Evolutionary conservation across 352 stramenopile genomes (phyloP).

Genomic region (Pythium plurisporium): DNA sequence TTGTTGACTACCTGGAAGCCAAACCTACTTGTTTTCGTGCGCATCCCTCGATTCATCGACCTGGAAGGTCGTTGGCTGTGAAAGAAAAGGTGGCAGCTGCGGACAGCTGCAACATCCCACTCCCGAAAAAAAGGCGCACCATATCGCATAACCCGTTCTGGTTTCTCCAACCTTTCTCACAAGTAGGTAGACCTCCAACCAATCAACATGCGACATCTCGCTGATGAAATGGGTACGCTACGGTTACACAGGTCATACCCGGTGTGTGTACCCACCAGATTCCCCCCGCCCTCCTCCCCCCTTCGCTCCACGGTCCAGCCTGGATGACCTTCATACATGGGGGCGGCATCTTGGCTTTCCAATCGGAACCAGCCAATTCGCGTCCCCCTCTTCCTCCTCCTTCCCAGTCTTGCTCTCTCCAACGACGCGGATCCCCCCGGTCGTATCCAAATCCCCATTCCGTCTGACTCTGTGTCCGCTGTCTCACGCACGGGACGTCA

Average conservation of each 20-base stretch:
- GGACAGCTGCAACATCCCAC: conserved; percentile 16
- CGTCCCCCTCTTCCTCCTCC: not conserved
- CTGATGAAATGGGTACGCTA: conserved; percentile 17
- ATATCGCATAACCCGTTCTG: not conserved
- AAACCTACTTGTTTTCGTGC: not conserved
- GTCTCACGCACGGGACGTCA: no score
- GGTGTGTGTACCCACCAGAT: conserved; percentile 20
- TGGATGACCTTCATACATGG: no score
- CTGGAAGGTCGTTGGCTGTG: conserved; percentile 17
- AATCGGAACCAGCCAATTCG: not conserved
- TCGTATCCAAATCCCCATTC: no score
- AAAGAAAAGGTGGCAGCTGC: conserved; percentile 4
- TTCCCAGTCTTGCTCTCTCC: not conserved
- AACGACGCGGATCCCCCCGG: not conserved
- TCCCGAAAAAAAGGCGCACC: not conserved
- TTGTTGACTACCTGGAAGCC: conserved; percentile 3
- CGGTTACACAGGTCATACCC: conserved; percentile 6
- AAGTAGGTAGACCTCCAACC: conserved; percentile 6
- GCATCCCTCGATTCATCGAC: no score
- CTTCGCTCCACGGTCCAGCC: no score
- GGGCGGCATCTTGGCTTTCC: not conserved
- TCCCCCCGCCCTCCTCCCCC: not conserved
- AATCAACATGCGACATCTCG: conserved; percentile 3
- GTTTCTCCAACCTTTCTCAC: conserved; percentile 10
- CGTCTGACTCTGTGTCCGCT: not conserved